Evolutionary conservation across 73 alveolate genomes (phyloP), one percentile per base, ranked within the genome.

Genomic region (Urostyla sp.): DNA sequence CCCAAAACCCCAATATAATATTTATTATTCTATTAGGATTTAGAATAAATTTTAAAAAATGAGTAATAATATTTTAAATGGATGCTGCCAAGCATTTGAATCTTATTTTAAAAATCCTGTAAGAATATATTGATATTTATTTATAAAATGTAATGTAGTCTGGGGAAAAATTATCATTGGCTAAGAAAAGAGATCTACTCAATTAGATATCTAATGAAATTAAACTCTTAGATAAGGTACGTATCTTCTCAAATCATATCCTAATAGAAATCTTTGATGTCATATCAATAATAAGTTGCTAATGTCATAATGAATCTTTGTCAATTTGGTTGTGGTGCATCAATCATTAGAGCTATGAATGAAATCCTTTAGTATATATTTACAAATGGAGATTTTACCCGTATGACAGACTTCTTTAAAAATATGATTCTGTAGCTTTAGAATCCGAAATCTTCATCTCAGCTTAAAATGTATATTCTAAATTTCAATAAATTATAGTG

Each of bases 301-400:
- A 2, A 26, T 5, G 61, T 50, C 23, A 51, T 77, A 2, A 6
- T 83, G 16, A 16, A 34, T 0, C 67, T 83, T 0, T 32, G 61
- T 11, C 30, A 48, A 6, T 44, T 30, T 32, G 91, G 91, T 0
- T 73, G 84, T 18, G 91, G 91, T 37, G 87, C 84, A 10, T 83
- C 91, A 28, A 18, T 83, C 7, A 83, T 83, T 66, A 83, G 84
- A 31, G 87, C 56, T 0, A 56, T 66, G 30, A 46, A 72, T 55
- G 78, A 59, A 15, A 13, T 72, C 0, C 77, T 83, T 3, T 32
- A 80, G n/a, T 30, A 20, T 45, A n/a, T 83, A 16, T 83, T 27
- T 45, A 50, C 30, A 35, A 40, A 44, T 27, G 91, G 91, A 37
- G 91, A 83, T 46, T 83, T 67, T 82, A 67, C 91, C 37, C 57